Conservation (phyloP, 306 rosid genomes). For the Prunus mume region DNA sequence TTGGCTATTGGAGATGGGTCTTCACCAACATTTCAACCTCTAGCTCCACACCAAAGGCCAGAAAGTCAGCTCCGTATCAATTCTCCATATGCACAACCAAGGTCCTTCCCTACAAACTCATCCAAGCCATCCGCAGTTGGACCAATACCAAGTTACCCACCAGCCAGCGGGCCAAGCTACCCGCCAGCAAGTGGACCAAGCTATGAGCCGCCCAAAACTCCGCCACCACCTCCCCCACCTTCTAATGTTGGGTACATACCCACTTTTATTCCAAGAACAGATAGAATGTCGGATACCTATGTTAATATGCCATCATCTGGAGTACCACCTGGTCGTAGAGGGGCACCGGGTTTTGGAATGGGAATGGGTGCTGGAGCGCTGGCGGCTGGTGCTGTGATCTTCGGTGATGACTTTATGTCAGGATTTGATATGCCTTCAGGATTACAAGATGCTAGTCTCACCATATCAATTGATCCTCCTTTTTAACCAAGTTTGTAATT, state of each 20-base stretch:
- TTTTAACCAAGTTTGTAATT: constrained; percentile 35
- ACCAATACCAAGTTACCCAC: constrained; percentile 43
- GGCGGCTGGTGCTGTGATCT: constrained; percentile 82
- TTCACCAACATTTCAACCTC: constrained; percentile 35
- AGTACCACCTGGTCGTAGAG: constrained; percentile 31
- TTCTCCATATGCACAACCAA: constrained; percentile 31
- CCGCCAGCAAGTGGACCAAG: constrained; percentile 25
- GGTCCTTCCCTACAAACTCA: constrained; percentile 40
- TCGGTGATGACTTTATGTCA: constrained; percentile 79
- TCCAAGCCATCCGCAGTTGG: constrained; percentile 41
- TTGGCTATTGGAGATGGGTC: constrained; percentile 42
- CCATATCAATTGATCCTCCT: constrained; percentile 40
- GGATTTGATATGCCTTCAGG: constrained; percentile 56
- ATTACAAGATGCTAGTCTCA: constrained; percentile 42
- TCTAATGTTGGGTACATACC: constrained; percentile 55
- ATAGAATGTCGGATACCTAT: constrained; percentile 35
- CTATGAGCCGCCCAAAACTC: constrained; percentile 44
- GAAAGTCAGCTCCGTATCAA: constrained; percentile 37
- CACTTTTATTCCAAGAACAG: constrained; percentile 47
- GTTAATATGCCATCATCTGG: constrained; percentile 45
- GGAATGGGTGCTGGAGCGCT: constrained; percentile 77
- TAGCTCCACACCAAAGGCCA: constrained; percentile 27
- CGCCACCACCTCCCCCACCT: constrained; percentile 60
- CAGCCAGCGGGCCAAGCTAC: constrained; percentile 40
- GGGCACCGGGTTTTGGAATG: constrained; percentile 46